phyloP scores from a whole-genome alignment of 768 basidiomycete species.

The Peribolospora kevripleyi region DNA sequence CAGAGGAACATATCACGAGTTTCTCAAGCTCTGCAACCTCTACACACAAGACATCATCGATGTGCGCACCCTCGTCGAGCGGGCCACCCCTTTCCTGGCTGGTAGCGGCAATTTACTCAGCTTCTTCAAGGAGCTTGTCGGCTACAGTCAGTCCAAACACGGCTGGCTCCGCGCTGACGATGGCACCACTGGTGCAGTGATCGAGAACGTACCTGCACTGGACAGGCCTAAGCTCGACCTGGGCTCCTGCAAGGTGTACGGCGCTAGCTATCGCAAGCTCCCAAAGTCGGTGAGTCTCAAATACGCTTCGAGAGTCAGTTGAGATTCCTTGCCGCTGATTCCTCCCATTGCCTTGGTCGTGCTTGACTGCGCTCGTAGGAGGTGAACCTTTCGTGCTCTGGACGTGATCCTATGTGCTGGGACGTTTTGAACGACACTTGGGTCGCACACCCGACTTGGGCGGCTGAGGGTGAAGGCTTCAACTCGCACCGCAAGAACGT shows the following conservation, averaged over 20 bases:
- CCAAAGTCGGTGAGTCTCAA: slow-evolving; percentile 51
- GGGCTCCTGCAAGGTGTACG: slow-evolving; percentile 28
- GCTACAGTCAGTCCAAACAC: slow-evolving; percentile 31
- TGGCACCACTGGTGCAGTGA: slow-evolving; percentile 35
- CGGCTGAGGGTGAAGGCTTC: slow-evolving; percentile 84
- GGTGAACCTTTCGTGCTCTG: slow-evolving; percentile 68
- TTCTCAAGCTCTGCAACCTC: slow-evolving; percentile 71
- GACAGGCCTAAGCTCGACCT: slow-evolving; percentile 43
- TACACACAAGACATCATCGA: slow-evolving; percentile 85
- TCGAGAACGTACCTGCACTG: slow-evolving; percentile 45
- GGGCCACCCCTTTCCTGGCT: slow-evolving; percentile 55
- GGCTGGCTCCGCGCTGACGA: slow-evolving; percentile 3
- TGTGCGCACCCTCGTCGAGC: slow-evolving; percentile 50
- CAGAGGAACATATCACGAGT: slow-evolving; percentile 38
- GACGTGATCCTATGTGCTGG: slow-evolving; percentile 76
- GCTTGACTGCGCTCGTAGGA: slow-evolving; percentile 30
- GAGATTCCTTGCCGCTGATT: slow-evolving; percentile 1
- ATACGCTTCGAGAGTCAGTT: neutral
- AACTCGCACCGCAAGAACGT: slow-evolving; percentile 87
- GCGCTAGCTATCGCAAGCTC: slow-evolving; percentile 77
- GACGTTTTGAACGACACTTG: slow-evolving; percentile 91
- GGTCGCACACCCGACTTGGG: slow-evolving; percentile 98
- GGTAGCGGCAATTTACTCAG: slow-evolving; percentile 34
- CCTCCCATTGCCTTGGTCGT: neutral
- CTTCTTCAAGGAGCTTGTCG: slow-evolving; percentile 68